A percentile compares a stretch with the other conserved stretches of the same genome.
Evolutionary conservation across 176 grass and related monocot species (phyloP).

Genomic region (Bromus sterilis): DNA sequence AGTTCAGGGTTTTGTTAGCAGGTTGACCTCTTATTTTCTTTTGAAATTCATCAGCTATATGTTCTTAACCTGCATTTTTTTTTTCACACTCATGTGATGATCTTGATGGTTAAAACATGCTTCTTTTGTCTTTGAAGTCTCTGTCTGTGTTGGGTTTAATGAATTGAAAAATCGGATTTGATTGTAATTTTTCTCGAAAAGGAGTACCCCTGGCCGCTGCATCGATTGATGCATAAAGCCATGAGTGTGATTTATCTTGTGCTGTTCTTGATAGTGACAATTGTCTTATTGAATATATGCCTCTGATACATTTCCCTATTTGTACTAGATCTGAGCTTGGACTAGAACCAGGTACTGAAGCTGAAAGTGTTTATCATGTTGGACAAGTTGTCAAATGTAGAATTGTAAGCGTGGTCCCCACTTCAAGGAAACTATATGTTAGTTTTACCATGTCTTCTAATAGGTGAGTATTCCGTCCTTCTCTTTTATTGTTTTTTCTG

Average conservation of each 20-base stretch:
- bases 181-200: not conserved
- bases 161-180: not conserved
- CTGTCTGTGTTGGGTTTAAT: not conserved
- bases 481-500: slow-evolving; percentile 4
- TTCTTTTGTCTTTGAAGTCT: not conserved
- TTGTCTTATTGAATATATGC: not conserved
- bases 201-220: not conserved
- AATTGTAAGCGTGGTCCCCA: slow-evolving; percentile 51
- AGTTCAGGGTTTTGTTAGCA: slow-evolving; percentile 86
- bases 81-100: not conserved
- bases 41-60: not conserved
- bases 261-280: not conserved
- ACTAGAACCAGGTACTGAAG: slow-evolving; percentile 69
- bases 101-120: not conserved
- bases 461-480: slow-evolving; percentile 41
- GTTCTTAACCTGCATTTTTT: not conserved
- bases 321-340: slow-evolving; percentile 74
- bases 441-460: slow-evolving; percentile 72
- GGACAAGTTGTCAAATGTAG: slow-evolving; percentile 98
- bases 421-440: slow-evolving; percentile 75
- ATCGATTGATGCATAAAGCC: not conserved
- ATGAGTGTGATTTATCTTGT: not conserved
- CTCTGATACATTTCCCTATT: slow-evolving; percentile 19
- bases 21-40: slow-evolving; percentile 36
- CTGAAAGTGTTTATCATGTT: slow-evolving; percentile 75